These are phyloP conservation scores for Helianthus tuberosus DNA, from an alignment of 129 eudicot species.

Conservation along the genomic window DNA sequence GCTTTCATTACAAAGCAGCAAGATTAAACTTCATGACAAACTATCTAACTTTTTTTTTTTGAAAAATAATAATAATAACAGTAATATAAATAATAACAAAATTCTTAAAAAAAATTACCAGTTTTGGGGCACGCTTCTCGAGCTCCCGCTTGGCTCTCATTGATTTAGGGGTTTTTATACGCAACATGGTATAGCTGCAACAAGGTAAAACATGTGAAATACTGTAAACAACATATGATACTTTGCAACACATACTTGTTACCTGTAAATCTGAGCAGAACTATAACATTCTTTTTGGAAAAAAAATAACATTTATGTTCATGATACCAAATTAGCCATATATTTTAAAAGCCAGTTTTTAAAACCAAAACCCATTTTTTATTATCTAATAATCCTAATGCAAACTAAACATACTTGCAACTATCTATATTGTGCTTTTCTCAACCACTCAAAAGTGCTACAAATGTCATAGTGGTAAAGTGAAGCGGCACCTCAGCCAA, in stretches of 20 bases:
- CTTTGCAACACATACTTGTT: background rate
- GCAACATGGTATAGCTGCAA: conserved; percentile 56
- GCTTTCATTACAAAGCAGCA: background rate
- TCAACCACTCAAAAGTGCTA: too few species aligned
- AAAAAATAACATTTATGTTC: background rate
- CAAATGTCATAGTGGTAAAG: too few species aligned
- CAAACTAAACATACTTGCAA: too few species aligned
- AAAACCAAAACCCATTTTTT: too few species aligned
- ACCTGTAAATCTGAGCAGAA: background rate
- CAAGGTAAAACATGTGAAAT: background rate
- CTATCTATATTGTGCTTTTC: too few species aligned
- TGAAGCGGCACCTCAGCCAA: too few species aligned
- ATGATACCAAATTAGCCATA: background rate
- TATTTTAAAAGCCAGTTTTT: too few species aligned
- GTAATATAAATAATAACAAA: background rate
- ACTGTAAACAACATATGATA: conserved; percentile 8
- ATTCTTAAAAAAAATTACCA: conserved; percentile 38
- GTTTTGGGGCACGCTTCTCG: conserved; percentile 85
- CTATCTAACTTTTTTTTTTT: background rate
- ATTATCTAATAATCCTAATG: too few species aligned
- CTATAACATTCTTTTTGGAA: background rate
- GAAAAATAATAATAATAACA: background rate
- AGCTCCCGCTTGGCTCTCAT: conserved; percentile 78
- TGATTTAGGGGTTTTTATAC: conserved; percentile 70
- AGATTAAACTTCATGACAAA: background rate